Evolutionary conservation across 2,329 filamentous ascomycete species (phyloP), one percentile per base, ranked within the genome.

Genomic region (Aspergillus caelatus): DNA sequence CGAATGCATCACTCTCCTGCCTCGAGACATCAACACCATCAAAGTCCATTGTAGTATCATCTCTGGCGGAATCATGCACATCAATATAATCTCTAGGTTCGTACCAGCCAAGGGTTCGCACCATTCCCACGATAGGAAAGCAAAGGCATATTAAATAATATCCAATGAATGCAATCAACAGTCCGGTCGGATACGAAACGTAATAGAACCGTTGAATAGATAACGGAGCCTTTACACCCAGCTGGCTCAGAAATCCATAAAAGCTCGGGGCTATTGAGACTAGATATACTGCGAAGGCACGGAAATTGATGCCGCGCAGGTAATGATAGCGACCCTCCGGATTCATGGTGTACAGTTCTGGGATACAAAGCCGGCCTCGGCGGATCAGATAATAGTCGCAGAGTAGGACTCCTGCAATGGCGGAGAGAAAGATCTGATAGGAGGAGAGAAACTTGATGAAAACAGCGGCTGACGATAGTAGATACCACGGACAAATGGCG

Each of bases 151-250:
- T 32, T 21, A 59, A 4, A 46, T 62, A 69, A 60, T 71, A 72
- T 11, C 67, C 58, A 0, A 41, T 57, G 28, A 70, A 70, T 0
- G 65, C 64, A 26, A 72, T 57, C 5, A 72, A 21, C 61, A 88
- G 79, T 4, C 83, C 81, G 7, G 86, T 84, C 67, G 82, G 82
- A 61, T 82, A 84, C 0, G 85, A 85, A 28, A 88, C 77, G 64
- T 85, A 86, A 68, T 88, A 88, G 72, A 87, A 86, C 19, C 73
- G 56, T 53, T 66, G 32, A 21, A 70, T 69, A 0, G 73, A 74
- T 0, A 73, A 5, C 1, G 79, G 78, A 0, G 66, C 70, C 21
- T 62, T 58, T 4, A 81, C 77, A 1, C 79, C 80, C 74, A 81
- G 77, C 26, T 62, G 52, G 62, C 77, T 73, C 2, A 81, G 68